phyloP scores from a whole-genome alignment of 495 filamentous ascomycete species.

The Aspergillus sclerotioniger region DNA sequence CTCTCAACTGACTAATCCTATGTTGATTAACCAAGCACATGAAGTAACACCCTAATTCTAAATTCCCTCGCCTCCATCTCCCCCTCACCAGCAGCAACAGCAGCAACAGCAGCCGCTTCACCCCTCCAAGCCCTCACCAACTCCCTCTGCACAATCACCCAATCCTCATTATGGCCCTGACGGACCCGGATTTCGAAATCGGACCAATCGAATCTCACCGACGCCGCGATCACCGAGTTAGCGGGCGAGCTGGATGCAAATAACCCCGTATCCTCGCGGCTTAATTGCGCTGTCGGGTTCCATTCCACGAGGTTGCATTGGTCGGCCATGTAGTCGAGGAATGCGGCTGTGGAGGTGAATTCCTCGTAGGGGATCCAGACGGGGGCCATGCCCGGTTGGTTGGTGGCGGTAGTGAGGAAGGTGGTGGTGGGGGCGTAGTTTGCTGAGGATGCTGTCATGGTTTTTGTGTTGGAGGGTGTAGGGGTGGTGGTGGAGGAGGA shows the following conservation, averaged over 20 bases:
- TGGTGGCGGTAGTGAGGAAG: constrained; percentile 18
- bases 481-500: neutral
- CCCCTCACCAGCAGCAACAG: too few relatives aligned
- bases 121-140: constrained; percentile 15
- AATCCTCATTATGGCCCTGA: constrained; percentile 8
- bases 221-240: constrained; percentile 1
- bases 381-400: constrained; percentile 11
- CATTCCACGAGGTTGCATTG: constrained; percentile 7
- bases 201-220: constrained; percentile 13
- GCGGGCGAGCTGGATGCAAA: neutral
- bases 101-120: neutral
- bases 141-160: neutral
- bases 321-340: constrained; percentile 16
- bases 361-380: constrained; percentile 20
- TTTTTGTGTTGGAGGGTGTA: neutral
- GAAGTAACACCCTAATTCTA: too few relatives aligned
- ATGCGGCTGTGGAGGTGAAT: constrained; percentile 10
- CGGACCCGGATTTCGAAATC: constrained; percentile 12
- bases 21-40: too few relatives aligned
- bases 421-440: neutral
- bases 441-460: neutral
- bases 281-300: constrained; percentile 3
- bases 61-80: too few relatives aligned
- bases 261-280: neutral
- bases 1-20: too few relatives aligned